Evolutionary conservation across 305 asterid species (phyloP).

Genomic region (Stenogyne calaminthoides): DNA sequence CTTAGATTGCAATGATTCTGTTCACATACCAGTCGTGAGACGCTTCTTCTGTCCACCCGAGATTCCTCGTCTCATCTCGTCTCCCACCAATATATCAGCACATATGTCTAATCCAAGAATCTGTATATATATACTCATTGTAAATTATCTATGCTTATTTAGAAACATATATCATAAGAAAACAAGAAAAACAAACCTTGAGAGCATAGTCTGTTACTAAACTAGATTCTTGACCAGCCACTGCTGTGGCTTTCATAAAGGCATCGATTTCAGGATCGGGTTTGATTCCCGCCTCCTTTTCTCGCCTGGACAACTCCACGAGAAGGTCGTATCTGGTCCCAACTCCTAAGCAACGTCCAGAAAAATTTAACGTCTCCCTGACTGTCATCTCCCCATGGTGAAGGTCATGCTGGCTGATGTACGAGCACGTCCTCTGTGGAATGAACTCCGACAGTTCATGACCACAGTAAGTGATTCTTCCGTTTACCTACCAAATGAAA

Average conservation of each 20-base stretch:
- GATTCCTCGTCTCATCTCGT: slow-evolving; percentile 91
- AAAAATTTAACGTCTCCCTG: slow-evolving; percentile 78
- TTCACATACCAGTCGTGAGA: slow-evolving; percentile 77
- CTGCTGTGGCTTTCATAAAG: slow-evolving; percentile 92
- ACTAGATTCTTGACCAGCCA: slow-evolving; percentile 89
- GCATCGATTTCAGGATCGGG: slow-evolving; percentile 95
- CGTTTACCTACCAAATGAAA: slow-evolving; percentile 50
- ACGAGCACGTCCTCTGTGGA: slow-evolving; percentile 94
- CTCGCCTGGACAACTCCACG: slow-evolving; percentile 77
- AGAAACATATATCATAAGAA: neutral
- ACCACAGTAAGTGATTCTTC: slow-evolving; percentile 87
- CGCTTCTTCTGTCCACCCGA: slow-evolving; percentile 99
- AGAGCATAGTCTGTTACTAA: slow-evolving; percentile 84
- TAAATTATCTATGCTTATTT: neutral
- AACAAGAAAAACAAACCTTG: slow-evolving; percentile 57
- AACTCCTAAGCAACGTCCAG: slow-evolving; percentile 94
- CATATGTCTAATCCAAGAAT: slow-evolving; percentile 93
- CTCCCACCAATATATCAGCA: slow-evolving; percentile 88
- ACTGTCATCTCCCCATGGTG: slow-evolving; percentile 99
- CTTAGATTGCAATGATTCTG: neutral
- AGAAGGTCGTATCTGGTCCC: slow-evolving; percentile 95
- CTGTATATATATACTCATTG: slow-evolving; percentile 37
- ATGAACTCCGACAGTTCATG: slow-evolving; percentile 78
- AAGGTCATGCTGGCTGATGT: slow-evolving; percentile 92
- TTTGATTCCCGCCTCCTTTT: slow-evolving; percentile 81